Evolutionary conservation across 768 basidiomycete genomes (phyloP), one percentile per base, ranked within the genome.

Genomic region (Pulveroboletus sp.): DNA sequence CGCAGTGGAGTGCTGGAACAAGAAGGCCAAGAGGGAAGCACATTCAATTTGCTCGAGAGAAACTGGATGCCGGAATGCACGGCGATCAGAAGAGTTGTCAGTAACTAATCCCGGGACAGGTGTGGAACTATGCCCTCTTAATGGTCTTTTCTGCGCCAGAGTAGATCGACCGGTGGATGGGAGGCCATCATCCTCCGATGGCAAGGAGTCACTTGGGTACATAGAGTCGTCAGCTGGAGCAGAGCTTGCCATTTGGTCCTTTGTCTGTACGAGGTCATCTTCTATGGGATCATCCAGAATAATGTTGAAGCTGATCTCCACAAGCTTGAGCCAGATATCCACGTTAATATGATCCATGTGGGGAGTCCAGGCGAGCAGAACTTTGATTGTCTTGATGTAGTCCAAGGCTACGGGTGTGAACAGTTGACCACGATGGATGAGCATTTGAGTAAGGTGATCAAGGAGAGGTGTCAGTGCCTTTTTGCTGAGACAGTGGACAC

Each of bases 281-380:
- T 71, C 71, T 46, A 69, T 76, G 53, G 66, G 61, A 57, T 89
- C 84, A 10, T 77, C 82, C 5, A 97, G 69, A 21, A 93, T 73
- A 5, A 84, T 79, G 57, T 91, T 89, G 71, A 95, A 93, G 35
- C 78, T 79, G 36, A 90, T 69, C 57, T 82, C 79, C 32, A 86
- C 77, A 39, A 92, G 66, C 31, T 69, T 71, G 27, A 83, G 65
- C 95, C 95, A 98, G 37, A 54, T 69, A 1, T 72, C 70, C 32
- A 77, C 71, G 9, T 80, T 80, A 45, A 94, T 60, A 57, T 86
- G 82, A 39, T 94, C 87, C 48, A 94, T 72, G 68, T 97, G 93
- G 3, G 91, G 84, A 3, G 71, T 64, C 66, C 82, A 85, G 49
- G 72, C 71, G 45, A 90, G 70, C 8, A 97, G 62, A 50, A 71